Conservation (phyloP, 371 early-diverging fungal species). For the Rozella allomycis region DNA sequence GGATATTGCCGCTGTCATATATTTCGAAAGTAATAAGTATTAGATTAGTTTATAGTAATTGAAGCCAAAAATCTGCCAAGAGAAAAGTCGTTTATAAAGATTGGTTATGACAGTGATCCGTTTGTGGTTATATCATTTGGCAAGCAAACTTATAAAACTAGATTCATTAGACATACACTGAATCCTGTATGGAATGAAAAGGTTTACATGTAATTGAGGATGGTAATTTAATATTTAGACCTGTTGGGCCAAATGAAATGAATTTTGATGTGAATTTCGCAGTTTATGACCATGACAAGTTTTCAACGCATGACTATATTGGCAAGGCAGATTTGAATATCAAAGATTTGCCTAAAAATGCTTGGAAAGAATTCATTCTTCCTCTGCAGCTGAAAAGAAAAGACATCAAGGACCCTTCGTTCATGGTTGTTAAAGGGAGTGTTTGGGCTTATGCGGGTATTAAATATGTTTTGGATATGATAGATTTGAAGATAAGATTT, state of each 20-base stretch:
- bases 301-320: constrained; percentile 43
- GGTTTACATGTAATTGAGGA: constrained; percentile 33
- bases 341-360: too few species aligned
- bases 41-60: too few species aligned
- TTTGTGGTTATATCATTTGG: constrained; percentile 54
- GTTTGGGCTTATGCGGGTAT: too few species aligned
- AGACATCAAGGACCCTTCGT: too few species aligned
- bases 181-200: constrained; percentile 45
- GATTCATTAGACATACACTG: constrained; percentile 28
- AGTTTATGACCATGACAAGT: constrained; percentile 53
- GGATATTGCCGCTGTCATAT: too few species aligned
- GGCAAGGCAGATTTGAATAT: constrained; percentile 34
- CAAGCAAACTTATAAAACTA: constrained; percentile 41
- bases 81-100: neutral
- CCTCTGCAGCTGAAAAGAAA: too few species aligned
- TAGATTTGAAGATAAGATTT: constrained; percentile 43
- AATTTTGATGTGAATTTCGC: constrained; percentile 40
- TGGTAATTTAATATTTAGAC: constrained; percentile 5
- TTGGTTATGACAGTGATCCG: constrained; percentile 54
- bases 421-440: too few species aligned
- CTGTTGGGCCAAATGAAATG: constrained; percentile 19
- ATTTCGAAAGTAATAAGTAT: too few species aligned
- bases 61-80: neutral
- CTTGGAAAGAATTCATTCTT: too few species aligned
- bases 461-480: too few species aligned